phyloP scores from a whole-genome alignment of 805 yeast species.

The Candida ovalis region DNA sequence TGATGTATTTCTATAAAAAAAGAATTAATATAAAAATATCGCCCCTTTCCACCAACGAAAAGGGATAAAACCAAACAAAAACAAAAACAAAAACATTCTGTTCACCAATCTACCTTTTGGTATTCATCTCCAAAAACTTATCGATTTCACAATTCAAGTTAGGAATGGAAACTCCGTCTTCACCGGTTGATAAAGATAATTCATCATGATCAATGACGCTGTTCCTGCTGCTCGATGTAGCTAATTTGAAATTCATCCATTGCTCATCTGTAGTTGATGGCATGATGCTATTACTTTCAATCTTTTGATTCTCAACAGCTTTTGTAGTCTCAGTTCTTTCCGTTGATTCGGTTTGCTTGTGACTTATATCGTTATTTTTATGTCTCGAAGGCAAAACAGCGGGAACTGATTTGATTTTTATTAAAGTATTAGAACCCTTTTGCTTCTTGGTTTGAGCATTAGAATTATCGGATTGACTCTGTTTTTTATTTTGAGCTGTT shows the following conservation, averaged over 20 bases:
- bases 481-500: background rate
- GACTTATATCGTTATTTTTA: background rate
- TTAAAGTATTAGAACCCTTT: slow-evolving; percentile 9
- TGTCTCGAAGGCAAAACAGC: slow-evolving; percentile 5
- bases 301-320: background rate
- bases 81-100: background rate
- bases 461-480: background rate
- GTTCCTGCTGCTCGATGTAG: background rate
- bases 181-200: background rate
- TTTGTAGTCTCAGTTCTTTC: background rate
- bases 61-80: background rate
- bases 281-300: background rate
- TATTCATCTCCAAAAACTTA: background rate
- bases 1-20: no score
- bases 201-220: background rate
- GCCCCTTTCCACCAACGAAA: no score
- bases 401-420: slow-evolving; percentile 15
- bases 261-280: background rate
- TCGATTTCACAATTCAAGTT: background rate
- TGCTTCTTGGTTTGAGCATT: slow-evolving; percentile 7
- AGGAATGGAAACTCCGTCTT: background rate
- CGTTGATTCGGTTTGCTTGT: background rate
- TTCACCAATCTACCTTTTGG: background rate
- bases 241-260: background rate
- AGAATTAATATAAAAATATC: no score